Conservation (phyloP, 805 yeast genomes). For the Candida nanaspora region DNA sequence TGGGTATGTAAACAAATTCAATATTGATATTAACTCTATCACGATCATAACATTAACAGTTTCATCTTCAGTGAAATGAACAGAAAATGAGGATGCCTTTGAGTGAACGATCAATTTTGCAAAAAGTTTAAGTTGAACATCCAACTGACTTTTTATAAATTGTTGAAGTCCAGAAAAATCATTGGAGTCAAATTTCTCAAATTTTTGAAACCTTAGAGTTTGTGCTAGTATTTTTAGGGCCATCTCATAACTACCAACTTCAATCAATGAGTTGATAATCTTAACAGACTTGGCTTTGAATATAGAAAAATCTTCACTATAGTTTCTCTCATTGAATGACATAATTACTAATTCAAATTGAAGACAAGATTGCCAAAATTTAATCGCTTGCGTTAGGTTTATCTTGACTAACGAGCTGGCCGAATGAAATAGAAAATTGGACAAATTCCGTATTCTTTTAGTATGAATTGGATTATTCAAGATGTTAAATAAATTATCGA, state of each 20-base stretch:
- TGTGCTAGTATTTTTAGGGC: slow-evolving; percentile 13
- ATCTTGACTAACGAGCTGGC: slow-evolving; percentile 21
- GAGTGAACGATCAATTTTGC: slow-evolving; percentile 13
- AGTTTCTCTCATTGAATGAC: background rate
- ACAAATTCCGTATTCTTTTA: slow-evolving; percentile 38
- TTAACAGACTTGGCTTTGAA: slow-evolving; percentile 27
- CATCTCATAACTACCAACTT: slow-evolving; percentile 8
- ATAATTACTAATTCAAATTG: slow-evolving; percentile 8
- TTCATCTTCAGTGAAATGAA: no score
- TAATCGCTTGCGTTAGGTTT: slow-evolving; percentile 8
- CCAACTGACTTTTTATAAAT: slow-evolving; percentile 5
- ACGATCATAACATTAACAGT: background rate
- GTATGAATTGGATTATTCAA: slow-evolving; percentile 16
- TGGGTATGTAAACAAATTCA: slow-evolving; percentile 13
- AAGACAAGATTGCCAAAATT: slow-evolving; percentile 21
- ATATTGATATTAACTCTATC: slow-evolving; percentile 2
- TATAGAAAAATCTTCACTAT: slow-evolving; percentile 8
- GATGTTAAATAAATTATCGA: slow-evolving; percentile 11
- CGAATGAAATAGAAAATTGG: slow-evolving; percentile 37
- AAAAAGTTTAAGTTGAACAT: slow-evolving; percentile 11
- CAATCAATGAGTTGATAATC: slow-evolving; percentile 24
- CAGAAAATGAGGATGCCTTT: no score
- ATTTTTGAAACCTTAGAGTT: slow-evolving; percentile 4
- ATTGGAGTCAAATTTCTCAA: background rate
- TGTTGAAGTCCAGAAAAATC: slow-evolving; percentile 5